phyloP scores from a whole-genome alignment of 2,329 filamentous ascomycete species.

The Pestalotiopsis sp. region DNA sequence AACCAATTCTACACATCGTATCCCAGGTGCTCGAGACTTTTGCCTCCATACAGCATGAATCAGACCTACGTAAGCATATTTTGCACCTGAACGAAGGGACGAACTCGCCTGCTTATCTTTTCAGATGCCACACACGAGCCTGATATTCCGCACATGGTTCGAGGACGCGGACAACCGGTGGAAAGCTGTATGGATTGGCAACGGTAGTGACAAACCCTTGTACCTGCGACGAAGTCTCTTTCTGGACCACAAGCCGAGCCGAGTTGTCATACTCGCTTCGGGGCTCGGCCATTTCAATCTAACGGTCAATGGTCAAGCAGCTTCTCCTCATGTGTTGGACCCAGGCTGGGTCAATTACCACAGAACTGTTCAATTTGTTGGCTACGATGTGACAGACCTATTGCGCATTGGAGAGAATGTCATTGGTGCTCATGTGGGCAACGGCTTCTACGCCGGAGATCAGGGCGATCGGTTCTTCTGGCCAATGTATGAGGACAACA shows the following conservation, averaged over 20 bases:
- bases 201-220: constrained; percentile 41
- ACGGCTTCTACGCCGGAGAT: constrained; percentile 48
- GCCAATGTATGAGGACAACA: constrained; percentile 45
- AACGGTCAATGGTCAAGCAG: constrained; percentile 34
- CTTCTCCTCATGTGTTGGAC: constrained; percentile 37
- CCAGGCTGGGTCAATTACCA: constrained; percentile 44
- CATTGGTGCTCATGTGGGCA: constrained; percentile 43
- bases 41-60: constrained; percentile 44
- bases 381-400: constrained; percentile 41
- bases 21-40: constrained; percentile 32
- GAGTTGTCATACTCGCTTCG: constrained; percentile 39
- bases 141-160: constrained; percentile 45
- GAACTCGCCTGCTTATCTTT: not conserved
- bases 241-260: constrained; percentile 30
- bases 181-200: constrained; percentile 43
- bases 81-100: not conserved
- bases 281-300: constrained; percentile 43
- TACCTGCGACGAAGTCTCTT: constrained; percentile 38
- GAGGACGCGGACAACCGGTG: constrained; percentile 40
- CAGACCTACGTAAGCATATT: constrained; percentile 35
- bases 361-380: constrained; percentile 42
- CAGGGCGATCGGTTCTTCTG: constrained; percentile 44
- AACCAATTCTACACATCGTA: constrained; percentile 43
- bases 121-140: constrained; percentile 41
- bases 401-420: constrained; percentile 37